Conservation (phyloP, 2,329 filamentous ascomycete genomes). For the Verticillium albo-atrum region DNA sequence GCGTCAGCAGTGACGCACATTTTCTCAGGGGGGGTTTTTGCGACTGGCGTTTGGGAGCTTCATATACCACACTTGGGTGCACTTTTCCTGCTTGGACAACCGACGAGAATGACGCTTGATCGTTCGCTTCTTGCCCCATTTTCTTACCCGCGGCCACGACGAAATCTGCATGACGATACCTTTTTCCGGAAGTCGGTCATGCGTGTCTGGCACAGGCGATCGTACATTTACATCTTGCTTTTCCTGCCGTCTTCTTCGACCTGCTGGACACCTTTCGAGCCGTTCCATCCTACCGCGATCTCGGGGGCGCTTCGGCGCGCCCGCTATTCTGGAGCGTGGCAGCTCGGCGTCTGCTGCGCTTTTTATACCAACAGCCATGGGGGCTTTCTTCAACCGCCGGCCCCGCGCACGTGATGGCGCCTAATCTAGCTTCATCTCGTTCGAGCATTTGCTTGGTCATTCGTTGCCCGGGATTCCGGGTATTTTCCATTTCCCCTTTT, state of each 20-base stretch:
- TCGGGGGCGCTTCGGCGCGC: not conserved
- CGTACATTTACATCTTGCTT: conserved; percentile 30
- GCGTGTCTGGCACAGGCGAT: conserved; percentile 58
- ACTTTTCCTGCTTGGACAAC: conserved; percentile 14
- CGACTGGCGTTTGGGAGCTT: conserved; percentile 12
- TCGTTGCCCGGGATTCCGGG: not conserved
- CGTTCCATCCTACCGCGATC: conserved; percentile 10
- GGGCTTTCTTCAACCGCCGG: conserved; percentile 1
- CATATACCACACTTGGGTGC: conserved; percentile 14
- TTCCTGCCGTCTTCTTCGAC: conserved; percentile 20
- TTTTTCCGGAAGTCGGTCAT: conserved; percentile 48
- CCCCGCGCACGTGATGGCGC: conserved; percentile 5
- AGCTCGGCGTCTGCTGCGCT: not conserved
- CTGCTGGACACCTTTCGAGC: conserved; percentile 4
- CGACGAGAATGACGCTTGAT: conserved; percentile 14
- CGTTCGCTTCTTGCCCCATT: conserved; percentile 23
- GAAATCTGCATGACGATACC: conserved; percentile 54
- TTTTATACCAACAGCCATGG: conserved; percentile 2
- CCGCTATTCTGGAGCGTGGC: not conserved
- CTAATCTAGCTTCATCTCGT: conserved; percentile 9
- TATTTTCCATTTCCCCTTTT: conserved; percentile 20
- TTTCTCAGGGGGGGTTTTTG: not conserved
- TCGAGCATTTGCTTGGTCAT: conserved; percentile 7
- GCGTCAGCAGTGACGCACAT: not conserved
- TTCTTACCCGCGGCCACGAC: conserved; percentile 40